Base-by-base conservation (phyloP, 352 stramenopile genomes). In the Phytophthora syringae region DNA sequence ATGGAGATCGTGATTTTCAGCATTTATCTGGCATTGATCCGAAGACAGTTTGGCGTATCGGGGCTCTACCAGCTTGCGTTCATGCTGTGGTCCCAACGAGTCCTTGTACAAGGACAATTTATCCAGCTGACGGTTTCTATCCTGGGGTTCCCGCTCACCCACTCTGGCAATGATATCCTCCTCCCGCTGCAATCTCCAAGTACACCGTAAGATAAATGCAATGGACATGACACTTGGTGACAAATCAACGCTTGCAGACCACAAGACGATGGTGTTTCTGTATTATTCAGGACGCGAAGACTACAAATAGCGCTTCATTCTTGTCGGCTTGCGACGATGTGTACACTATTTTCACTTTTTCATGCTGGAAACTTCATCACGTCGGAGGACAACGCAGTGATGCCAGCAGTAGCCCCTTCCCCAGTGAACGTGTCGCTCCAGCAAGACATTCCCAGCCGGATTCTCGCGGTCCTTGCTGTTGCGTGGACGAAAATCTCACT, bases 21-120 rank as follows among this genome's bases (percentile, higher is more conserved):
- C 10, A 43, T 64, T 27, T 69, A 70, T 21, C 27, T 70, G 5
- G 22, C 37, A 13, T 39, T 58, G 9, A 60, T 74, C 11, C 27
- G 37, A 7, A 36, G 12, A 10, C 30, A 24, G 15, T 28, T 65
- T 21, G 44, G 32, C 0, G 24, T 73, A 3, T 58, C 47, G 0
- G 65, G 59, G 0, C 18, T 45, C 12, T 49, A 53, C 21, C 45
- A 65, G 25, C 47, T 73, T 6, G 66, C 66, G 1, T 74, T 74
- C 16, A 54, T 60, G 28, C 28, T 74, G 1, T 60, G 49, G 42
- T 57, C 66, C 1, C 60, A 74, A 47, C 24, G 27, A 5, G 24
- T 40, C 20, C 30, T 69, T 21, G 15, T 69, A 5, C 65, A 69
- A 34, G 22, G 22, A 5, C 60, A 68, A n/a, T 48, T 55, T 37